A percentile compares a stretch with the other conserved stretches of the same genome.
phyloP scores from a whole-genome alignment of 768 basidiomycete species.

The Scleroderma bovista region DNA sequence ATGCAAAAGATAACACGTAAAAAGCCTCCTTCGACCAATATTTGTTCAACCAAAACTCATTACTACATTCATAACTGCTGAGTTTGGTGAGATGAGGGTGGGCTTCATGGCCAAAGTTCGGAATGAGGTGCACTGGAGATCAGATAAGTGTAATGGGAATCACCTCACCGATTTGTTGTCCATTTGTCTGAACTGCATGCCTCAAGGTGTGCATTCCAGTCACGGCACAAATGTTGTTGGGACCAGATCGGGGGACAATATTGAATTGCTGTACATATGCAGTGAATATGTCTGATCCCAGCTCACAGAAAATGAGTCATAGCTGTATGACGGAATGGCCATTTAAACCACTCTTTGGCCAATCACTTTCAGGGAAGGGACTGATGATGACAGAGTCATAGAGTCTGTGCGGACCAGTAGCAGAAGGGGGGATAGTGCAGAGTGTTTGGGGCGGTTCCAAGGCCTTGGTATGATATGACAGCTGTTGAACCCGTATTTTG shows the following conservation, averaged over 20 bases:
- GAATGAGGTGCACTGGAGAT: slow-evolving; percentile 21
- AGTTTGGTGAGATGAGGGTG: slow-evolving; percentile 15
- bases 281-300: slow-evolving; percentile 9
- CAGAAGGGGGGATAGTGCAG: neutral
- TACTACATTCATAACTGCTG: slow-evolving; percentile 18
- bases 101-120: slow-evolving; percentile 28
- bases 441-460: too few relatives aligned
- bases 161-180: slow-evolving; percentile 24
- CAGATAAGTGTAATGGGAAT: slow-evolving; percentile 19
- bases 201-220: slow-evolving; percentile 22
- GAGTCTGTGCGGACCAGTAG: slow-evolving; percentile 3
- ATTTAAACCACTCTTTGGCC: slow-evolving; percentile 11
- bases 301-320: slow-evolving; percentile 9
- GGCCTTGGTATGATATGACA: too few relatives aligned
- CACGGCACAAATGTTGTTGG: slow-evolving; percentile 5
- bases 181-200: slow-evolving; percentile 9
- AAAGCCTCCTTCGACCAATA: slow-evolving; percentile 30
- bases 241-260: slow-evolving; percentile 17
- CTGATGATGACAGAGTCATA: slow-evolving; percentile 13
- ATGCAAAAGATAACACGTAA: slow-evolving; percentile 4
- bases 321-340: slow-evolving; percentile 17
- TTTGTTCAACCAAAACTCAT: slow-evolving; percentile 27
- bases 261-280: slow-evolving; percentile 24
- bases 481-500: too few relatives aligned
- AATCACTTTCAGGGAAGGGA: slow-evolving; percentile 2